A percentile compares a stretch with the other conserved stretches of the same genome.
Conservation (phyloP, 1,139 yeast genomes). For the Suhomyces bolitotheri region DNA sequence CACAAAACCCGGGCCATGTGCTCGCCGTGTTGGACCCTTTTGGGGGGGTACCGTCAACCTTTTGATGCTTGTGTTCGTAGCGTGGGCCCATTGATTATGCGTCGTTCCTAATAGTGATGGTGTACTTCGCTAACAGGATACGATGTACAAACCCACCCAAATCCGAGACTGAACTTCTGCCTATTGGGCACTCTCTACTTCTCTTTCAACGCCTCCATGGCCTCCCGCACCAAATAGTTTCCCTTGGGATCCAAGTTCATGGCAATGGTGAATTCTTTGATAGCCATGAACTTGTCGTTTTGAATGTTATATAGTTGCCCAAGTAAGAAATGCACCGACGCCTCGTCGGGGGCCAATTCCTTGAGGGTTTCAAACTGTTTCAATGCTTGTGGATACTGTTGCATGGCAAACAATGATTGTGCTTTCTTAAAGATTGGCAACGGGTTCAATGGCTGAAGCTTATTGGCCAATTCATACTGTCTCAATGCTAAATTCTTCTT, state of each 20-base stretch:
- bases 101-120: too few relatives aligned
- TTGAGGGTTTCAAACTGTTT: slow-evolving; percentile 70
- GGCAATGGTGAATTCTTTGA: slow-evolving; percentile 85
- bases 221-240: slow-evolving; percentile 80
- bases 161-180: too few relatives aligned
- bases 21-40: too few relatives aligned
- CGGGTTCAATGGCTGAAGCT: slow-evolving; percentile 82
- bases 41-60: too few relatives aligned
- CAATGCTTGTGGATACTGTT: slow-evolving; percentile 70
- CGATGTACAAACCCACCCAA: too few relatives aligned
- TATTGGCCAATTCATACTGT: slow-evolving; percentile 82
- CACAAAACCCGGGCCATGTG: too few relatives aligned
- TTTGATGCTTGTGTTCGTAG: too few relatives aligned
- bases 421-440: slow-evolving; percentile 89
- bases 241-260: slow-evolving; percentile 93
- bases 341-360: slow-evolving; percentile 88
- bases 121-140: too few relatives aligned
- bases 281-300: slow-evolving; percentile 74
- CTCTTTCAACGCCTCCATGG: slow-evolving; percentile 57
- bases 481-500: slow-evolving; percentile 71
- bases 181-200: slow-evolving; percentile 7
- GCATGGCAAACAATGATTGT: slow-evolving; percentile 71
- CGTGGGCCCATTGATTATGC: too few relatives aligned
- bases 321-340: slow-evolving; percentile 83
- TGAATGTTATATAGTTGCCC: slow-evolving; percentile 85